These are phyloP conservation scores for Yarrowia yakushimensis DNA, from an alignment of 805 yeast species.

Conservation along the genomic window DNA sequence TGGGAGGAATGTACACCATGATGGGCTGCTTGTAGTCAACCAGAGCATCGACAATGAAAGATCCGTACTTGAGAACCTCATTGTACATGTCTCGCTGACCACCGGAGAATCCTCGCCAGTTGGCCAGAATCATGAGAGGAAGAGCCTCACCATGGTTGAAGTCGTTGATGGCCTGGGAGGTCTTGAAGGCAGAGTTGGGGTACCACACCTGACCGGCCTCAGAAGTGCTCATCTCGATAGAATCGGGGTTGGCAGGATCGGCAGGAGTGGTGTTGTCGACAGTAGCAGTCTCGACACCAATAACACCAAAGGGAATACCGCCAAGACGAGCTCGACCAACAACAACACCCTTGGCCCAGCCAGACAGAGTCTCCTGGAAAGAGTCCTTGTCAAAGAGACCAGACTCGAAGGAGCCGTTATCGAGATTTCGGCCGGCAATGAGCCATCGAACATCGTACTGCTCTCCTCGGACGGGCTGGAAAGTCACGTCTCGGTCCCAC, in stretches of 20 bases:
- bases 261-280: conserved; percentile 93
- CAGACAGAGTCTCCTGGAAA: conserved; percentile 92
- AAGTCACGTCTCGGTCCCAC: conserved; percentile 94
- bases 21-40: conserved; percentile 96
- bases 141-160: conserved; percentile 97
- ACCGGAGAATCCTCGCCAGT: conserved; percentile 99
- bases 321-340: conserved; percentile 98
- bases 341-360: conserved; percentile 99
- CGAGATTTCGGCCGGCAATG: conserved; percentile 78
- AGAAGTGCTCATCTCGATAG: conserved; percentile 79
- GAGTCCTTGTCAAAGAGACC: conserved; percentile 93
- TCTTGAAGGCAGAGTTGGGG: conserved; percentile 98
- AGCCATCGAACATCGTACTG: conserved; percentile 92
- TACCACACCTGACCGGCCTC: conserved; percentile 99
- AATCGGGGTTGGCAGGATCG: conserved; percentile 96
- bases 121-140: conserved; percentile 95
- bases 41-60: conserved; percentile 94
- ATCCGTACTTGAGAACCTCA: conserved; percentile 95
- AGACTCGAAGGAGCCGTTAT: conserved; percentile 63
- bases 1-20: conserved; percentile 95
- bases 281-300: conserved; percentile 89
- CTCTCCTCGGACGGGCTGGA: conserved; percentile 64
- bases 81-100: conserved; percentile 99
- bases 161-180: conserved; percentile 97
- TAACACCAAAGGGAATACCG: conserved; percentile 98